phyloP scores from a whole-genome alignment of 805 yeast genomes.

The Nakazawaea holstii region DNA sequence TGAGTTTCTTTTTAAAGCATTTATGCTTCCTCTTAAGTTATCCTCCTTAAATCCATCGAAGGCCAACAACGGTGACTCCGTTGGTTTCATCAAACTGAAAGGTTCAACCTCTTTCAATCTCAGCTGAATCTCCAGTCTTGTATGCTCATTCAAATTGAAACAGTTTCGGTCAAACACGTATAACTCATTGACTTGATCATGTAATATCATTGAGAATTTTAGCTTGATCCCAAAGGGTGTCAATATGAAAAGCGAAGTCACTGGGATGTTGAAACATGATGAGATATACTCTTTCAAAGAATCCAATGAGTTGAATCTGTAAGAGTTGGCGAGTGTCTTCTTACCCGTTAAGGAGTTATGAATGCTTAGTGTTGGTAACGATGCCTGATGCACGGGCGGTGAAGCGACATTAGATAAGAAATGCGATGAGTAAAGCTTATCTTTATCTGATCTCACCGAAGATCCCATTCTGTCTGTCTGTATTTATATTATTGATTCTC shows the following conservation, averaged over 20 bases:
- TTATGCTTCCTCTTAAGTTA: constrained; percentile 31
- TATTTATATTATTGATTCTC: neutral
- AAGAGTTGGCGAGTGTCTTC: constrained; percentile 27
- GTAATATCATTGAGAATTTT: constrained; percentile 42
- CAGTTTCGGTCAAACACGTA: constrained; percentile 60
- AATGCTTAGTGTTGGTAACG: constrained; percentile 19
- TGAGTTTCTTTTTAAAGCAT: constrained; percentile 28
- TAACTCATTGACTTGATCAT: constrained; percentile 46
- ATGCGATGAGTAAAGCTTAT: neutral
- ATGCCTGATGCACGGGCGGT: neutral
- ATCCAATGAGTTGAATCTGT: constrained; percentile 34
- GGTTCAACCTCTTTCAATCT: constrained; percentile 21
- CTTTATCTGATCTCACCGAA: neutral
- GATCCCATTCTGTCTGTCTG: neutral
- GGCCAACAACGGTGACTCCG: constrained; percentile 24
- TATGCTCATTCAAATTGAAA: constrained; percentile 27
- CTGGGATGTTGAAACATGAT: constrained; percentile 34
- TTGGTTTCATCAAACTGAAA: constrained; percentile 27
- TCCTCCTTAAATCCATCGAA: constrained; percentile 24
- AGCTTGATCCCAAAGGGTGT: constrained; percentile 64
- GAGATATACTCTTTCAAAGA: constrained; percentile 36
- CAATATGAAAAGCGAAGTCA: constrained; percentile 41
- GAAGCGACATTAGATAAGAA: neutral
- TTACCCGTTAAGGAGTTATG: constrained; percentile 43
- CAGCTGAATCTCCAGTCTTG: constrained; percentile 21